Evolutionary conservation across 78 protist species (phyloP), one percentile per base, ranked within the genome.

Genomic region (Andalucia godoyi): DNA sequence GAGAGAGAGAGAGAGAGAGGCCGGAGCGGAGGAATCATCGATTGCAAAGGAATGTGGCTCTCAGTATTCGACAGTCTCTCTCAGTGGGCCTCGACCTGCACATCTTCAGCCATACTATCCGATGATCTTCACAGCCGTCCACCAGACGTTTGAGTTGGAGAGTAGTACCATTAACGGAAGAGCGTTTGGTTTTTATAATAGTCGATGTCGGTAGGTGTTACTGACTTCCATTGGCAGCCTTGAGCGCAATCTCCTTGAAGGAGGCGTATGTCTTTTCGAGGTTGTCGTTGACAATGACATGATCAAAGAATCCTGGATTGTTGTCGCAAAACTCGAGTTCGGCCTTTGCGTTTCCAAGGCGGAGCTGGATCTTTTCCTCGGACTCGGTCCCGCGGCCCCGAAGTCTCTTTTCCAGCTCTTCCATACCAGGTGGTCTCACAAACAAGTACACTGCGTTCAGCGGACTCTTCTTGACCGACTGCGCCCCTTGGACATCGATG

Each of bases 401-500:
- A 27, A 89, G 52, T 38, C 95, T 57, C 25, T 41, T 3, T 53
- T 89, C 87, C 30, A 89, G 78, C 34, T 30, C 63, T 23, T 76
- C 89, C 12, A 58, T 38, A 2, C 79, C 50, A 12, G 95, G 95
- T 1, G 95, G 91, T 12, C 61, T 23, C 23, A 89, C 68, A 27
- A 84, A 89, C 41, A 85, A 15, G 51, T 57, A 74, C 52, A 15
- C 21, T 3, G 57, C 41, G 43, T 41, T 52, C 55, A 54, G 47
- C 32, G 71, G 61, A 5, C 57, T 61, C 27, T 27, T n/a, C 68
- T 77, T 72, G 23, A 85, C 77, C 17, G 47, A 50, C 57, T 72
- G 73, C n/a, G 86, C 89, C 37, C 95, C 95, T 62, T 89, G 95
- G 33, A 83, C 79, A 63, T 89, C 95, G 32, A 89, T 83, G 58